Percentiles rank a stretch among this genome's conserved stretches.
These are phyloP conservation scores for Claviceps lovelessii DNA, from an alignment of 2,329 filamentous ascomycete genomes.

Conservation along the genomic window DNA sequence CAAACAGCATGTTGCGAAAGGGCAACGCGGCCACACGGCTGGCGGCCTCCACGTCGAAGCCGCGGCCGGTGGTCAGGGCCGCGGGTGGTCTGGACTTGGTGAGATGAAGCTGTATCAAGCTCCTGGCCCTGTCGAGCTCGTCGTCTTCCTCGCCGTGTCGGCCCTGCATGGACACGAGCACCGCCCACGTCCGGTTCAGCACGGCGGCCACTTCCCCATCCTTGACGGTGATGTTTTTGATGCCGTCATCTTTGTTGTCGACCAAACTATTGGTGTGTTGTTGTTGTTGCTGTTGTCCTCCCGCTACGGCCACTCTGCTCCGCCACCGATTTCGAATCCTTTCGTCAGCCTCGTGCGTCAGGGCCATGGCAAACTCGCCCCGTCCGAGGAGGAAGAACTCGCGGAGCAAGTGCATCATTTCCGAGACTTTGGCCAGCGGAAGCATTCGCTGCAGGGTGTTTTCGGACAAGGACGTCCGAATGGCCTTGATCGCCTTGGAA, in stretches of 20 bases:
- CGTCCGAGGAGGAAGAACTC: constrained; percentile 78
- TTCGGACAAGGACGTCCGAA: constrained; percentile 68
- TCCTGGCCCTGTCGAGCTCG: constrained; percentile 66
- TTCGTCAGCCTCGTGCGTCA: constrained; percentile 75
- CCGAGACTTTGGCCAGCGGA: constrained; percentile 60
- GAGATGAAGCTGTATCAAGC: constrained; percentile 55
- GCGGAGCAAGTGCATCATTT: constrained; percentile 62
- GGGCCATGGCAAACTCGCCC: constrained; percentile 79
- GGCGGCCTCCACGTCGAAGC: constrained; percentile 17
- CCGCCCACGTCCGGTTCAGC: constrained; percentile 63
- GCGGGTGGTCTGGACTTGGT: constrained; percentile 32
- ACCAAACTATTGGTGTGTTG: constrained; percentile 23
- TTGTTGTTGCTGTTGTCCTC: constrained; percentile 10
- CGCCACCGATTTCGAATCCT: constrained; percentile 62
- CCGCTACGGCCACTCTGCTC: constrained; percentile 32
- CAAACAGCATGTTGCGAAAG: constrained; percentile 73
- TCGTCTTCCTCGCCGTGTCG: constrained; percentile 65
- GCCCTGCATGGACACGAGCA: constrained; percentile 60
- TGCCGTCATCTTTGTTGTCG: constrained; percentile 32
- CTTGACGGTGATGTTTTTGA: constrained; percentile 49
- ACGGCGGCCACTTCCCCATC: constrained; percentile 74
- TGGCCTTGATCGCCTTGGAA: constrained; percentile 56
- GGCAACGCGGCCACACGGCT: constrained; percentile 33
- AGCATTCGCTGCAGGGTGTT: constrained; percentile 72
- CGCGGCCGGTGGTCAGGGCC: constrained; percentile 23